phyloP scores from a whole-genome alignment of 1,284 basidiomycete genomes.

The Quambalaria eucalypti region DNA sequence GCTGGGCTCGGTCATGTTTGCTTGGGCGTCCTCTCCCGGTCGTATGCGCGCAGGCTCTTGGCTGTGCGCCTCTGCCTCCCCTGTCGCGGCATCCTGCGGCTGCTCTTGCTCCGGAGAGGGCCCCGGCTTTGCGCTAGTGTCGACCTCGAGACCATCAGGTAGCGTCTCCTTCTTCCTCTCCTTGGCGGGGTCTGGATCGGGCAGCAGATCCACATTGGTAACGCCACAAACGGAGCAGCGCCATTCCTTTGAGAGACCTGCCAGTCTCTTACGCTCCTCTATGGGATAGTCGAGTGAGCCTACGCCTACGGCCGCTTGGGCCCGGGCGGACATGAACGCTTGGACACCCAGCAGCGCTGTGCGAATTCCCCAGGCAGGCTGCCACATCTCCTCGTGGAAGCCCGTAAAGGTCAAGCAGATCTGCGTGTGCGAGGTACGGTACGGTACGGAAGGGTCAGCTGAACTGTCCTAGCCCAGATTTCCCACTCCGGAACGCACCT shows the following conservation, averaged over 20 bases:
- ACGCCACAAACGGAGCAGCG: constrained; percentile 17
- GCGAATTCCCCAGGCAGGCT: constrained; percentile 92
- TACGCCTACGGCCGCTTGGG: constrained; percentile 71
- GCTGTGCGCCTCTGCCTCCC: too few species aligned
- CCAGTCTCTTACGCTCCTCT: constrained; percentile 67
- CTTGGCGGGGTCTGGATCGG: background rate
- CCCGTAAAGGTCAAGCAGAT: constrained; percentile 52
- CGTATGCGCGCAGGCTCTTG: too few species aligned
- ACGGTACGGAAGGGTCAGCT: background rate
- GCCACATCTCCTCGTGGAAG: constrained; percentile 67
- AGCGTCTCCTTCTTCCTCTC: background rate
- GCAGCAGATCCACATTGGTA: constrained; percentile 16
- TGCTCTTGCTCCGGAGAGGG: too few species aligned
- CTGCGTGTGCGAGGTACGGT: constrained; percentile 31
- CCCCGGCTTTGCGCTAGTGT: background rate
- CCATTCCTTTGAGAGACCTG: constrained; percentile 18
- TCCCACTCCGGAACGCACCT: constrained; percentile 41
- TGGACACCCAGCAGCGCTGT: constrained; percentile 58
- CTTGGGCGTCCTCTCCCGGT: too few species aligned
- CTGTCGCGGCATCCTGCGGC: too few species aligned
- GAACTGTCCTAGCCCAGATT: background rate
- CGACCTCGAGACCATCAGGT: background rate
- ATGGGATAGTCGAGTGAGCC: constrained; percentile 83
- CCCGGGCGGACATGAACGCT: constrained; percentile 42
- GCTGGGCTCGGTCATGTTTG: too few species aligned